Conservation (phyloP, 2,329 filamentous ascomycete species). For the Diaporthe vexans region DNA sequence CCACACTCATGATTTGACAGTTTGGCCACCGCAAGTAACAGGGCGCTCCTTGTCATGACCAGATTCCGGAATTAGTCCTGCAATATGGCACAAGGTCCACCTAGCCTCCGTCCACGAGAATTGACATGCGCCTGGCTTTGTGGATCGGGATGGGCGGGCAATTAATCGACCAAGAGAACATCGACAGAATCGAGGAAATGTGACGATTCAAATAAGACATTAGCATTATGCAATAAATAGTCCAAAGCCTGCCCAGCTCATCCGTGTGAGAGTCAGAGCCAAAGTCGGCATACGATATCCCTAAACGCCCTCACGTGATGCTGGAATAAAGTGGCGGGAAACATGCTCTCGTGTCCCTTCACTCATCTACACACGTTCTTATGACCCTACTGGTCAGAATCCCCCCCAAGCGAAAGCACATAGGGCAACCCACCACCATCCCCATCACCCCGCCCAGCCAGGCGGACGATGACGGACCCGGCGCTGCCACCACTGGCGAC, state of each 20-base stretch:
- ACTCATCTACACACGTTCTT: background rate
- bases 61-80: background rate
- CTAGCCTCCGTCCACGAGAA: background rate
- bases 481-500: slow-evolving; percentile 51
- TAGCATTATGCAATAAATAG: slow-evolving; percentile 4
- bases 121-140: background rate
- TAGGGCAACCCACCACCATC: slow-evolving; percentile 53
- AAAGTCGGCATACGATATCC: background rate
- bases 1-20: background rate
- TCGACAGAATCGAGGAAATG: background rate
- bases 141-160: background rate
- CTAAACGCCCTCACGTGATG: background rate
- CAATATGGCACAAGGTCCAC: background rate
- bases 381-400: slow-evolving; percentile 6
- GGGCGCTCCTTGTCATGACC: background rate
- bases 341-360: background rate
- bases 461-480: slow-evolving; percentile 59
- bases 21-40: background rate
- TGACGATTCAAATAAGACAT: background rate
- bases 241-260: background rate
- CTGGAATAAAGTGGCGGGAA: background rate
- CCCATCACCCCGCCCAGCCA: slow-evolving; percentile 55
- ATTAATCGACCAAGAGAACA: background rate
- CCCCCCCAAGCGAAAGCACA: slow-evolving; percentile 51
- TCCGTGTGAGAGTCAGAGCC: background rate